A percentile compares a stretch with the other conserved stretches of the same genome.
Evolutionary conservation across 495 filamentous ascomycete genomes (phyloP).

Genomic region (Hypoxylon crocopeplum): DNA sequence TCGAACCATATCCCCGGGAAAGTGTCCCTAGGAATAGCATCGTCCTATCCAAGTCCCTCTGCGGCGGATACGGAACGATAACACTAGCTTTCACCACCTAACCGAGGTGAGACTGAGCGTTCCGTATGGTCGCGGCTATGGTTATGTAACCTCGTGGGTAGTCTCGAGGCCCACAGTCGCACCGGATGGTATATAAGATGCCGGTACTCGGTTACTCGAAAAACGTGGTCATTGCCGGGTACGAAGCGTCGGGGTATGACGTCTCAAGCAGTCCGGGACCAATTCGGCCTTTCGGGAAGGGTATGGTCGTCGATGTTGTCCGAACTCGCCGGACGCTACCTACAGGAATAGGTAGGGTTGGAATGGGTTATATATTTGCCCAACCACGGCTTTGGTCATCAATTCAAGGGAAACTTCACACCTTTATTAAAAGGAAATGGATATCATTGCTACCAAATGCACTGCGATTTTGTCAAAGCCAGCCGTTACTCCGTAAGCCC

Average conservation of each 20-base stretch:
- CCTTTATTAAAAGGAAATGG: not conserved
- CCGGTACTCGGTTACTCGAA: conserved; percentile 28
- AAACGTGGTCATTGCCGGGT: conserved; percentile 7
- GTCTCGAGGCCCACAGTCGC: conserved; percentile 22
- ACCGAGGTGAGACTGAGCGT: conserved; percentile 24
- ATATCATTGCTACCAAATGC: conserved; percentile 18
- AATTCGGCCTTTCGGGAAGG: conserved; percentile 34
- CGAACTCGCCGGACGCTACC: conserved; percentile 1
- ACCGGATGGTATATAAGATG: conserved; percentile 15
- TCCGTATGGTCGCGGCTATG: conserved; percentile 18
- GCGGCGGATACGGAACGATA: not conserved
- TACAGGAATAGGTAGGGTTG: not conserved
- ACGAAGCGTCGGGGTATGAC: conserved; percentile 21
- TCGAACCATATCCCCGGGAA: no score
- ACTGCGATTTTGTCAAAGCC: not conserved
- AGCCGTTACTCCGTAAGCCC: conserved; percentile 28
- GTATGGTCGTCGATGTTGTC: conserved; percentile 3
- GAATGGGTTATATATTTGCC: conserved; percentile 8
- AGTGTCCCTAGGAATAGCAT: no score
- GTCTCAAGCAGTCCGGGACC: conserved; percentile 17
- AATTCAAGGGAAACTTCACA: not conserved
- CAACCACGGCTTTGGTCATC: conserved; percentile 11
- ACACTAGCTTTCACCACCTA: no score
- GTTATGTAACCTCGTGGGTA: conserved; percentile 7
- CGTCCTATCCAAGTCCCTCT: not conserved